These are phyloP conservation scores for Blastobotrys illinoisensis DNA, from an alignment of 1,139 yeast genomes.

Conservation along the genomic window DNA sequence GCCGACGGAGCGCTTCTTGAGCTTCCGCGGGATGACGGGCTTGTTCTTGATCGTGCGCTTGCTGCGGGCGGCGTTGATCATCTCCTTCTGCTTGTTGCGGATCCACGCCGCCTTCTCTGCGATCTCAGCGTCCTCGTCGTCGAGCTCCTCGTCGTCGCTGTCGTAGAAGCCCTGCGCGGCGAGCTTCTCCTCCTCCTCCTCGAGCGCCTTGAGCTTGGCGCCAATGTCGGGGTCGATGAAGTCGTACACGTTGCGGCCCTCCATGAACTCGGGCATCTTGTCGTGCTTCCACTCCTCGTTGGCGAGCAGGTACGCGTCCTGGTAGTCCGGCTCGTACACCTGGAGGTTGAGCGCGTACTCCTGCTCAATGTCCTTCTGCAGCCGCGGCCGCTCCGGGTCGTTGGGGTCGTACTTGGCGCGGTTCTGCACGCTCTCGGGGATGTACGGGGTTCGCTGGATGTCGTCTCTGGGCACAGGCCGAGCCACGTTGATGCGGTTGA, in stretches of 20 bases:
- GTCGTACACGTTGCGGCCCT: conserved; percentile 95
- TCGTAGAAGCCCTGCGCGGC: conserved; percentile 95
- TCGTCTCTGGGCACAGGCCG: conserved; percentile 87
- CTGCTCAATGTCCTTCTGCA: conserved; percentile 78
- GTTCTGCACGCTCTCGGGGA: conserved; percentile 71
- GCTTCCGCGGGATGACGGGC: conserved; percentile 91
- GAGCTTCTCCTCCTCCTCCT: conserved; percentile 92
- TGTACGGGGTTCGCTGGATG: conserved; percentile 65
- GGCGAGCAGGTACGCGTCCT: conserved; percentile 84
- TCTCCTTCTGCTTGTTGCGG: conserved; percentile 87
- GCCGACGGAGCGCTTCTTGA: conserved; percentile 65
- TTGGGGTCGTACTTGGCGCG: conserved; percentile 62
- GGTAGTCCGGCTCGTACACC: conserved; percentile 87
- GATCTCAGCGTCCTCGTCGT: conserved; percentile 65
- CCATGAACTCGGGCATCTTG: conserved; percentile 91
- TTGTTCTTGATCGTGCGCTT: conserved; percentile 84
- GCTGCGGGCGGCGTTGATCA: conserved; percentile 83
- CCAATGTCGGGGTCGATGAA: conserved; percentile 95
- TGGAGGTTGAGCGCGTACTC: conserved; percentile 98
- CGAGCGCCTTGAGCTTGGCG: conserved; percentile 86
- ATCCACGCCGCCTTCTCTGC: conserved; percentile 91
- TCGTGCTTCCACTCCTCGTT: conserved; percentile 98
- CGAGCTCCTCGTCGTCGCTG: conserved; percentile 71
- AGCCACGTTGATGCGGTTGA: conserved; percentile 94
- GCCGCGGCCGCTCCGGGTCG: conserved; percentile 76